Base-by-base conservation (phyloP, 768 basidiomycete genomes). In the Pulveroboletus ravenelii region DNA sequence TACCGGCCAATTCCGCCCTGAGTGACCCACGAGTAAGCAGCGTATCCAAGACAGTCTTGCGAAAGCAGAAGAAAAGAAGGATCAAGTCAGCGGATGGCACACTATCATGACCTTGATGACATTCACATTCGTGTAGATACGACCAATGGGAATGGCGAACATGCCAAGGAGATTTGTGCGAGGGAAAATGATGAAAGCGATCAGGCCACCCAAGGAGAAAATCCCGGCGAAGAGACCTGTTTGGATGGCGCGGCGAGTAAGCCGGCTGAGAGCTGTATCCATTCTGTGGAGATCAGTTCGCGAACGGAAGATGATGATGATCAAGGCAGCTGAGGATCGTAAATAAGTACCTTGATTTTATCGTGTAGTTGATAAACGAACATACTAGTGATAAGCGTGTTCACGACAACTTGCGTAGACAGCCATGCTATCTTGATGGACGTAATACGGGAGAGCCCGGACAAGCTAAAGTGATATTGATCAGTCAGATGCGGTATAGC, bases 1-100 rank as follows among this genome's bases (percentile, higher is more conserved):
- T 40, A 10, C 35, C 42, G 5, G 23, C 30, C 42, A 35, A 27
- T n/a, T 45, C 44, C 4, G n/a, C 12, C 51, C 25, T 52, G 32
- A 52, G 46, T 4, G 10, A 20, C 10, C 57, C 32, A 6, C 56
- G 55, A 8, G 55, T 39, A 5, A 57, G 44, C 3, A 57, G 50
- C 40, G 50, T 53, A 14, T 57, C 55, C 37, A 57, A 29, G 15
- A 53, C 32, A 3, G 44, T 45, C 44, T 45, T 23, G 10, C 31
- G 20, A 32, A 20, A 31, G 29, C 8, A 17, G 17, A 20, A 5
- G 15, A 20, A 44, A 31, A 5, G 4, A 32, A 32, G 15, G 10
- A 10, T 10, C 6, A 23, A 34, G 10, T 34, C 15, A 25, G 15
- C 20, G 42, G 1, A 14, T 13, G 10, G 10, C 15, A 34, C 31